Conservation (phyloP, 768 basidiomycete species). For the Pleurotus citrinopileatus region DNA sequence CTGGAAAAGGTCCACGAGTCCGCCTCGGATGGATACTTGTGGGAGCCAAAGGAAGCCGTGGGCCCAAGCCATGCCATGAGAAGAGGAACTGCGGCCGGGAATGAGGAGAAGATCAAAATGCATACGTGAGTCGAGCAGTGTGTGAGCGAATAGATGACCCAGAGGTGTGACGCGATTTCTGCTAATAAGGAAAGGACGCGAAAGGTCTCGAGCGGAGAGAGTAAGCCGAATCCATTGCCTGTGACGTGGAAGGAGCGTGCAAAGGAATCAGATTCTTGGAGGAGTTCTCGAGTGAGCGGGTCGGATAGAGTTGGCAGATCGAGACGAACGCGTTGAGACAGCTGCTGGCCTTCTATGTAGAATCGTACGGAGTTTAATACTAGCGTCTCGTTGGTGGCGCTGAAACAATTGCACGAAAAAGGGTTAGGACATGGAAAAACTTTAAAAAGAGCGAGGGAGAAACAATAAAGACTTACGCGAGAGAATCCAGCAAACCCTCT, state of each 20-base stretch:
- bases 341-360: constrained; percentile 73
- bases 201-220: constrained; percentile 79
- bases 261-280: constrained; percentile 86
- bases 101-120: constrained; percentile 56
- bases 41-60: constrained; percentile 22
- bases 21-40: constrained; percentile 21
- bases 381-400: constrained; percentile 67
- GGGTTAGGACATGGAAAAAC: constrained; percentile 13
- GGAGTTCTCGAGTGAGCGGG: constrained; percentile 67
- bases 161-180: constrained; percentile 71
- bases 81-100: constrained; percentile 60
- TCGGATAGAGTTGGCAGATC: constrained; percentile 80
- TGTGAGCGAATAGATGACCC: constrained; percentile 65
- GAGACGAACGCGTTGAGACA: constrained; percentile 72
- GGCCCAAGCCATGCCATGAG: constrained; percentile 48
- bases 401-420: constrained; percentile 26
- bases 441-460: background rate
- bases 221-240: constrained; percentile 65
- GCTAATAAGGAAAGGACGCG: constrained; percentile 68
- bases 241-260: constrained; percentile 73
- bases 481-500: constrained; percentile 65
- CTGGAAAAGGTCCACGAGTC: constrained; percentile 41
- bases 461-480: constrained; percentile 55
- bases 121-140: constrained; percentile 52
- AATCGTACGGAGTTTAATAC: constrained; percentile 74